These are phyloP conservation scores for Lathyrus tuberosus DNA, from an alignment of 306 rosid species.

Conservation along the genomic window DNA sequence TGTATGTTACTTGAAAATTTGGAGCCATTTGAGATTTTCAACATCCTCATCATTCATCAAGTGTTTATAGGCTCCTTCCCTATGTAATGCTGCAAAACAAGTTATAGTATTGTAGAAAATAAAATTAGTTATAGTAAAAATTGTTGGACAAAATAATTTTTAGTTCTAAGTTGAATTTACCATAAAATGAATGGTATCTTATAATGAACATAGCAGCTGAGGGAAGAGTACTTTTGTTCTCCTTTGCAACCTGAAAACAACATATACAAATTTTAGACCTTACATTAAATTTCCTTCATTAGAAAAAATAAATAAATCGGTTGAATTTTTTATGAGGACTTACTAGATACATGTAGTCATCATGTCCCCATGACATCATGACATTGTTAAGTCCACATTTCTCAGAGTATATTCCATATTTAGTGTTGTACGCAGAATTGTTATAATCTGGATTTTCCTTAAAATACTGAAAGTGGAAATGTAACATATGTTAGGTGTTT, in stretches of 20 bases:
- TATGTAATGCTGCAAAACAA: slow-evolving; percentile 67
- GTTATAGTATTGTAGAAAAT: background rate
- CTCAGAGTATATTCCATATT: slow-evolving; percentile 66
- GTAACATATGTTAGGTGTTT: slow-evolving; percentile 4
- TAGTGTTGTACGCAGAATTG: slow-evolving; percentile 61
- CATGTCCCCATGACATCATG: slow-evolving; percentile 94
- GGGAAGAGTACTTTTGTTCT: slow-evolving; percentile 71
- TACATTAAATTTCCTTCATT: background rate
- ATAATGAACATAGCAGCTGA: slow-evolving; percentile 77
- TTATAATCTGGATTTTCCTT: slow-evolving; percentile 61
- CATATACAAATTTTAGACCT: slow-evolving; percentile 19
- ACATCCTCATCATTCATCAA: slow-evolving; percentile 76
- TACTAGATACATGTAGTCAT: slow-evolving; percentile 89
- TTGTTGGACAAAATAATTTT: background rate
- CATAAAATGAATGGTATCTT: slow-evolving; percentile 89
- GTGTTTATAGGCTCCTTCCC: slow-evolving; percentile 66
- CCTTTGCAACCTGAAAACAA: slow-evolving; percentile 67
- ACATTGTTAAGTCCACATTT: slow-evolving; percentile 77
- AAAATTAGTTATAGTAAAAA: background rate
- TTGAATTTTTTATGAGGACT: slow-evolving; percentile 7
- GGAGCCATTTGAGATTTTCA: slow-evolving; percentile 78
- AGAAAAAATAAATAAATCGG: background rate
- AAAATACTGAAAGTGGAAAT: slow-evolving; percentile 51
- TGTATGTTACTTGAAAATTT: slow-evolving; percentile 63
- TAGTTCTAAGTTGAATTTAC: slow-evolving; percentile 40